Evolutionary conservation across 768 basidiomycete species (phyloP).

Genomic region (Termitomyces sp.): DNA sequence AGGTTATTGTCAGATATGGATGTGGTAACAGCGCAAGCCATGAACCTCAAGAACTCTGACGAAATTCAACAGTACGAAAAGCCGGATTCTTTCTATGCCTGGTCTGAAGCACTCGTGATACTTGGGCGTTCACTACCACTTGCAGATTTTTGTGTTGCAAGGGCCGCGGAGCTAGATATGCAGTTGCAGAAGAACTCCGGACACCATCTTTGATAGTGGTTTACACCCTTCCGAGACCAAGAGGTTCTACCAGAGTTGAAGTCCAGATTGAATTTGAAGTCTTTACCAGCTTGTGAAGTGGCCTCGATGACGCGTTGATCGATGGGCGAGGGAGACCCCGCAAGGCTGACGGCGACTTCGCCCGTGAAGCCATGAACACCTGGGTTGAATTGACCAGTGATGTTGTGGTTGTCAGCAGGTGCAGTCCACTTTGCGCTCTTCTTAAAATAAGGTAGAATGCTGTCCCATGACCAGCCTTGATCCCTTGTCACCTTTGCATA

Average conservation of each 20-base stretch:
- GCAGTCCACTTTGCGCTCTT: slow-evolving; percentile 19
- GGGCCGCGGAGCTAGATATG: slow-evolving; percentile 18
- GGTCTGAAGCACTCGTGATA: slow-evolving; percentile 19
- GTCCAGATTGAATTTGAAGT: slow-evolving; percentile 17
- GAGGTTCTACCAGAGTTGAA: slow-evolving; percentile 17
- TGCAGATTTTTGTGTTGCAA: slow-evolving; percentile 19
- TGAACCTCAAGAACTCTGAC: slow-evolving; percentile 6
- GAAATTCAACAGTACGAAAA: slow-evolving; percentile 16
- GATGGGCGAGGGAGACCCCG: slow-evolving; percentile 15
- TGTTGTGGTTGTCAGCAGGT: slow-evolving; percentile 16
- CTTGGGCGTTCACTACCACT: slow-evolving; percentile 19
- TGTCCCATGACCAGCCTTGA: slow-evolving; percentile 24
- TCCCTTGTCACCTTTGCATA: slow-evolving; percentile 19
- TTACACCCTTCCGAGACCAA: slow-evolving; percentile 20
- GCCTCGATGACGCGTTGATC: slow-evolving; percentile 20
- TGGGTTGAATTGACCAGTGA: slow-evolving; percentile 21
- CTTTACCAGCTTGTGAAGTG: slow-evolving; percentile 15
- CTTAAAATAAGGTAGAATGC: slow-evolving; percentile 9
- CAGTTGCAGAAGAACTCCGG: slow-evolving; percentile 20
- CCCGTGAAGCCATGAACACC: slow-evolving; percentile 18
- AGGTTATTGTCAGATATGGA: background rate
- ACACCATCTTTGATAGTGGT: slow-evolving; percentile 15
- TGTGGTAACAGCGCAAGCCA: background rate
- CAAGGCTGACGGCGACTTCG: slow-evolving; percentile 17
- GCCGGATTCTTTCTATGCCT: background rate